phyloP scores from a whole-genome alignment of 176 grass and related monocot genomes.

The Urochloa ruziziensis region DNA sequence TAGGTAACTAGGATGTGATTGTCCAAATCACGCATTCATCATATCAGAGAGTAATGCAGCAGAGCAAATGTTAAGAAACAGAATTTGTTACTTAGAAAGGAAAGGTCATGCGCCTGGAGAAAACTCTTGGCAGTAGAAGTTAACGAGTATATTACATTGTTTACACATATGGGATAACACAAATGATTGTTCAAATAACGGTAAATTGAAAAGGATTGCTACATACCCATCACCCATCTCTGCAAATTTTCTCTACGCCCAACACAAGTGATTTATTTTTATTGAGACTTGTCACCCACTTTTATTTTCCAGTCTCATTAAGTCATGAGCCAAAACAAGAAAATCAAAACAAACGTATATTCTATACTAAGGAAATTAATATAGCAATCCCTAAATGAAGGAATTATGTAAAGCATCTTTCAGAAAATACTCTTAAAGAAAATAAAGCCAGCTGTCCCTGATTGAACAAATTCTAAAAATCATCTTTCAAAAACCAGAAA shows the following conservation, averaged over 20 bases:
- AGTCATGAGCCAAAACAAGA: neutral
- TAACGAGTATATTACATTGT: neutral
- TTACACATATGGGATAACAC: neutral
- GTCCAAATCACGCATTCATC: neutral
- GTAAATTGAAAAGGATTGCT: neutral
- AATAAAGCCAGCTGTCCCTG: neutral
- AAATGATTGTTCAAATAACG: neutral
- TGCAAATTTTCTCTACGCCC: neutral
- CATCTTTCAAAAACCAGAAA: neutral
- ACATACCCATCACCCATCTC: neutral
- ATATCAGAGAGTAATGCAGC: neutral
- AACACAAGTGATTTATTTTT: neutral
- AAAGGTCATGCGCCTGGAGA: neutral
- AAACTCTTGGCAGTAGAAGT: neutral
- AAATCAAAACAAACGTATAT: neutral
- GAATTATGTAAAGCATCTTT: neutral
- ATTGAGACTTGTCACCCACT: neutral
- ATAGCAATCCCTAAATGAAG: neutral
- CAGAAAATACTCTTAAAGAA: neutral
- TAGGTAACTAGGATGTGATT: neutral
- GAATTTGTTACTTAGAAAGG: neutral
- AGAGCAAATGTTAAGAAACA: neutral
- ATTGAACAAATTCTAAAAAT: neutral
- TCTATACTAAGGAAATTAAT: neutral
- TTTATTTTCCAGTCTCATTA: neutral